A percentile compares a stretch with the other conserved stretches of the same genome.
These are phyloP conservation scores for Geosmithia flava DNA, from an alignment of 2,329 filamentous ascomycete genomes.

Conservation along the genomic window DNA sequence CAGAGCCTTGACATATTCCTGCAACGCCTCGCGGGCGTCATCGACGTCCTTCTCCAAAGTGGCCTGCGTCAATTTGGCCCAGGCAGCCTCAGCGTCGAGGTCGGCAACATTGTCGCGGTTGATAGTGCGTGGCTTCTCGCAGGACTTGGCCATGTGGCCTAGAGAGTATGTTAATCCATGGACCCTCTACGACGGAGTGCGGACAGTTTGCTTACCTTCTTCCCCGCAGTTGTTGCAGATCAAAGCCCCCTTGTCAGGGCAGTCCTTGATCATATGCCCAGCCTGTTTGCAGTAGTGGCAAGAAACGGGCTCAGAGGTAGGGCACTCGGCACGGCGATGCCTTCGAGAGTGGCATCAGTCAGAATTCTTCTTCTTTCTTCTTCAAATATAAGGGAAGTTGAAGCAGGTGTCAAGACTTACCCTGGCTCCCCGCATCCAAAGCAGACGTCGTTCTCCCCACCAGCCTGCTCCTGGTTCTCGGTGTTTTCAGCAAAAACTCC, in stretches of 20 bases:
- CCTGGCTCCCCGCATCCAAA: conserved; percentile 19
- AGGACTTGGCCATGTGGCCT: conserved; percentile 45
- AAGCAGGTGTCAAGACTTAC: conserved; percentile 9
- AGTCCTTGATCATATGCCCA: conserved; percentile 47
- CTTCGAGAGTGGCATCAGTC: conserved; percentile 4
- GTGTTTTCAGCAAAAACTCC: neutral
- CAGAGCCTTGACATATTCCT: conserved; percentile 48
- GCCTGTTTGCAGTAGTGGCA: conserved; percentile 35
- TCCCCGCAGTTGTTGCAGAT: conserved; percentile 50
- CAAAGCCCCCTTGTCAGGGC: conserved; percentile 43
- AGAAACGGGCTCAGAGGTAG: conserved; percentile 15
- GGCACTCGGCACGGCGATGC: conserved; percentile 21
- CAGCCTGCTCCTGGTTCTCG: conserved; percentile 3
- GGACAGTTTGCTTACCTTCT: conserved; percentile 30
- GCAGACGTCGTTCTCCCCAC: conserved; percentile 14
- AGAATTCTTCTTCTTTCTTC: neutral
- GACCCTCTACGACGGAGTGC: neutral
- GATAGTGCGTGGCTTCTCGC: conserved; percentile 46
- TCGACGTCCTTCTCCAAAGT: conserved; percentile 44
- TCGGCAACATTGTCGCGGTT: conserved; percentile 37
- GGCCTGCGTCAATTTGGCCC: conserved; percentile 41
- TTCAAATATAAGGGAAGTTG: conserved; percentile 3
- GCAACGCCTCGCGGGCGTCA: conserved; percentile 45
- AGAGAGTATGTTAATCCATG: neutral
- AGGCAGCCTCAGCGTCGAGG: conserved; percentile 41